These are phyloP conservation scores for Solanum pimpinellifolium DNA, from an alignment of 257 asterid genomes.

Conservation along the genomic window DNA sequence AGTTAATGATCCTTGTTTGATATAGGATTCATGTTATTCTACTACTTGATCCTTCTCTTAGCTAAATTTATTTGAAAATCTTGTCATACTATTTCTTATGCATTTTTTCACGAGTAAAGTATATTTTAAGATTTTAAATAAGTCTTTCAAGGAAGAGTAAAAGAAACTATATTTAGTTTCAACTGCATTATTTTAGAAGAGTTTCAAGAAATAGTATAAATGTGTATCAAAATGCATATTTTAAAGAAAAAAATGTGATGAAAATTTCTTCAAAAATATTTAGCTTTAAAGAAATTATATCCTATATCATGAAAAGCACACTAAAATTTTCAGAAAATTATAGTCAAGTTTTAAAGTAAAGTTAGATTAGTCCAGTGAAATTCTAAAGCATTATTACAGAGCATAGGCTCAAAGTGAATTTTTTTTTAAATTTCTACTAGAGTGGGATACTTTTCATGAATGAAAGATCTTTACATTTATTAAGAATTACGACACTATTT, in stretches of 20 bases:
- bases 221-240: background rate
- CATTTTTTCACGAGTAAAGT: background rate
- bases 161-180: background rate
- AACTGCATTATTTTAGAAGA: background rate
- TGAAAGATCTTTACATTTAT: no score
- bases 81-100: background rate
- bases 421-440: background rate
- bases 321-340: no score
- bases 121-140: no score
- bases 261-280: no score
- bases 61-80: background rate
- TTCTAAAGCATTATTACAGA: no score
- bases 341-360: background rate
- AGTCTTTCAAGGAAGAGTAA: background rate
- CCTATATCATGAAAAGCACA: no score
- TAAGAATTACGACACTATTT: no score
- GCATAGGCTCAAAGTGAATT: background rate
- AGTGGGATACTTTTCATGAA: background rate
- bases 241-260: background rate
- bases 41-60: background rate
- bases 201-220: no score
- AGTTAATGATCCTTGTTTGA: background rate
- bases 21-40: background rate
- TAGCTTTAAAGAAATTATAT: no score
- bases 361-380: no score